phyloP scores from a whole-genome alignment of 169 alveolate genomes.

The Babesia divergens region DNA sequence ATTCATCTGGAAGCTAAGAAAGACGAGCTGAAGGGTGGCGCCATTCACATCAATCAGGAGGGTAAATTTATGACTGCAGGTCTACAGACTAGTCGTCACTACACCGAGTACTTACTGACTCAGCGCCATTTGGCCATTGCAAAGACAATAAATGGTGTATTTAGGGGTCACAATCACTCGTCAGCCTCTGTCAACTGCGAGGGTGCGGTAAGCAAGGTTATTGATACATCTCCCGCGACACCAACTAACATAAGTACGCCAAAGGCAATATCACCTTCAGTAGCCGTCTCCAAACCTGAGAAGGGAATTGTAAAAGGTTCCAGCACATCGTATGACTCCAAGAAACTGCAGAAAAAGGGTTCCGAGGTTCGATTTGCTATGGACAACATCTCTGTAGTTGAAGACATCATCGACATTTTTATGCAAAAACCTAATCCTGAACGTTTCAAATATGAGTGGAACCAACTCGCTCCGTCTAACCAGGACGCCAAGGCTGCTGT shows the following conservation, averaged over 20 bases:
- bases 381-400: background rate
- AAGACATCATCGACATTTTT: conserved; percentile 15
- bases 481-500: conserved; percentile 1
- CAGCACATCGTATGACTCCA: too few species aligned
- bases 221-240: too few species aligned
- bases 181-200: too few species aligned
- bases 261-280: too few species aligned
- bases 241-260: too few species aligned
- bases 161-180: background rate
- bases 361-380: conserved; percentile 21
- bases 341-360: too few species aligned
- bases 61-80: conserved; percentile 86
- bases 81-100: conserved; percentile 39
- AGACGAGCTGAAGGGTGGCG: conserved; percentile 85
- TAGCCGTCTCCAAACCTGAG: too few species aligned
- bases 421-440: background rate
- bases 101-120: conserved; percentile 17
- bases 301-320: too few species aligned
- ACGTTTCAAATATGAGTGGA: conserved; percentile 36
- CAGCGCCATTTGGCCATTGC: conserved; percentile 38
- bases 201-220: too few species aligned
- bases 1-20: conserved; percentile 80
- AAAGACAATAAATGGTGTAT: conserved; percentile 41
- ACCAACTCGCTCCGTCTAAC: background rate
- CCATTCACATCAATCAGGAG: conserved; percentile 82